Conservation (phyloP, 495 filamentous ascomycete species). For the Podospora fimiseda region DNA sequence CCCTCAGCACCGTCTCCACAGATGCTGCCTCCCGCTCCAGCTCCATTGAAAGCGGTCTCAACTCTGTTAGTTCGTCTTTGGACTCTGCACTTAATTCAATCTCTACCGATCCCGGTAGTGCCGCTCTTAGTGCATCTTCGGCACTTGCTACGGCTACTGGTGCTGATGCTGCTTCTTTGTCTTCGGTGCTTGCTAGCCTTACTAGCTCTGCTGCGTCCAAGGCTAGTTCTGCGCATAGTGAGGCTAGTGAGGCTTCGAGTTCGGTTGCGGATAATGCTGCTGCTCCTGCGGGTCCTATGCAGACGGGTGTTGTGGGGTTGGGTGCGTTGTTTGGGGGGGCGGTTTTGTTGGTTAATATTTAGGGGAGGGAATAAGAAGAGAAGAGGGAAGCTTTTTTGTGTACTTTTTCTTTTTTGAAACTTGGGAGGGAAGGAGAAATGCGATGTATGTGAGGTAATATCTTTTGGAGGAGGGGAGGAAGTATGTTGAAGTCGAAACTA, state of each 20-base stretch:
- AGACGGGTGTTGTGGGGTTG: no score
- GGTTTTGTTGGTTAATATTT: no score
- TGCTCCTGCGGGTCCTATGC: no score
- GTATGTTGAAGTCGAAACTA: no score
- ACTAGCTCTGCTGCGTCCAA: neutral
- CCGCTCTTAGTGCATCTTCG: neutral
- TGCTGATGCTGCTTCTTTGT: neutral
- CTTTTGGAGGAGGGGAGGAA: no score
- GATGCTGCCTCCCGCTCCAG: conserved; percentile 6
- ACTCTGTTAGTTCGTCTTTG: neutral
- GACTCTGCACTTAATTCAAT: neutral
- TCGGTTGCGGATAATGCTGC: neutral
- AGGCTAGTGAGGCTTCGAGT: neutral
- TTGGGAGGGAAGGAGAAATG: no score
- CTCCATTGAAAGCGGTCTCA: neutral
- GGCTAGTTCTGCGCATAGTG: neutral
- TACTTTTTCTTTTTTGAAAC: no score
- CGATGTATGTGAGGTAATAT: no score
- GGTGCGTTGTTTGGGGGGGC: no score
- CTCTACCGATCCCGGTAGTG: neutral
- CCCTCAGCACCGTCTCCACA: conserved; percentile 8
- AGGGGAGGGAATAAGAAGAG: no score
- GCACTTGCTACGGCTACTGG: neutral
- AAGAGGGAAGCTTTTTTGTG: no score
- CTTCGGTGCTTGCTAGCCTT: neutral